Conservation (phyloP, 2,329 filamentous ascomycete genomes). For the Xylariaceae sp. region DNA sequence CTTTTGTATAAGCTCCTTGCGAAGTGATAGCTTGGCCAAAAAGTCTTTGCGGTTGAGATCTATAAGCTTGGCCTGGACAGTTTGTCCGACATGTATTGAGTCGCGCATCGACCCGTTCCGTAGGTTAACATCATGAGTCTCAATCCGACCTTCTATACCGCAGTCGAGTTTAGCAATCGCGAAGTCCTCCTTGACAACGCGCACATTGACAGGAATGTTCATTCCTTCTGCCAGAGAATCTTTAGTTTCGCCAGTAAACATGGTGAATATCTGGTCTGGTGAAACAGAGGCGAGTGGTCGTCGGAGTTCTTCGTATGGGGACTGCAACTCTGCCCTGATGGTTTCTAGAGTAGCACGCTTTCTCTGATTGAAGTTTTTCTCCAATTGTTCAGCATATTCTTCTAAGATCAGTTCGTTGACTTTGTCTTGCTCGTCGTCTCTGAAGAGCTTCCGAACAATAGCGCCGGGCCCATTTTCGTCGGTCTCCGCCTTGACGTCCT, state of each 20-base stretch:
- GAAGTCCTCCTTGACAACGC: slow-evolving; percentile 84
- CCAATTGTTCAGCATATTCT: slow-evolving; percentile 92
- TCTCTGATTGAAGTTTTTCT: slow-evolving; percentile 85
- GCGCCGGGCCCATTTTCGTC: slow-evolving; percentile 86
- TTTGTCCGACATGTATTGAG: slow-evolving; percentile 73
- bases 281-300: slow-evolving; percentile 67
- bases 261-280: slow-evolving; percentile 82
- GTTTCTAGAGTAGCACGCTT: slow-evolving; percentile 96
- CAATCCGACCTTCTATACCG: slow-evolving; percentile 83
- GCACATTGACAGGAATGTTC: slow-evolving; percentile 85
- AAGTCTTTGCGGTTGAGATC: slow-evolving; percentile 85
- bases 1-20: slow-evolving; percentile 71
- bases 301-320: slow-evolving; percentile 89
- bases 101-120: slow-evolving; percentile 60
- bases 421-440: slow-evolving; percentile 86
- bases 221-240: slow-evolving; percentile 81
- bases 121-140: slow-evolving; percentile 74
- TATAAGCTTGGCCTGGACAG: slow-evolving; percentile 78
- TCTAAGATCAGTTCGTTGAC: slow-evolving; percentile 95
- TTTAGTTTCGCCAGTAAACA: slow-evolving; percentile 89
- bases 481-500: slow-evolving; percentile 91
- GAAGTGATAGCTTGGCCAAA: slow-evolving; percentile 73
- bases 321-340: slow-evolving; percentile 86
- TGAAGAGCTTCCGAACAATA: slow-evolving; percentile 90
- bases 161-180: slow-evolving; percentile 91